Conservation (phyloP, 2,329 filamentous ascomycete genomes). For the Graphiopsis chlorocephala region DNA sequence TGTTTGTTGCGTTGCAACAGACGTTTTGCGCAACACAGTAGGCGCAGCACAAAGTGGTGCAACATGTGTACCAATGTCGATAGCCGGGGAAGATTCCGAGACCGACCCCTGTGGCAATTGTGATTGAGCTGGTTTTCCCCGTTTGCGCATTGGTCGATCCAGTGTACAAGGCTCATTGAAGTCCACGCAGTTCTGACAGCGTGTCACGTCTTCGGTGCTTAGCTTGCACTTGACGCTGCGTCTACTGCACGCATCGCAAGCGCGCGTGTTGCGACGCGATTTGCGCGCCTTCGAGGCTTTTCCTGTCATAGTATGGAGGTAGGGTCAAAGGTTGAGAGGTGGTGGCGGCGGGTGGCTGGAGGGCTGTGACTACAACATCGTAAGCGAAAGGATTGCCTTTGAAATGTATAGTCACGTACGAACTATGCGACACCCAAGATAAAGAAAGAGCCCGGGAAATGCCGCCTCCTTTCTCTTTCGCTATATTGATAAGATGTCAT, state of each 20-base stretch:
- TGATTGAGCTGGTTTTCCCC: slow-evolving; percentile 28
- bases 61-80: neutral
- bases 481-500: too few relatives aligned
- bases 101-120: neutral
- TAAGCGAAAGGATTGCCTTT: neutral
- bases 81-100: neutral
- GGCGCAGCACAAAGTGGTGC: neutral
- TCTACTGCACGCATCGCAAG: slow-evolving; percentile 47
- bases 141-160: slow-evolving; percentile 32
- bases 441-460: too few relatives aligned
- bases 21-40: neutral
- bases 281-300: slow-evolving; percentile 14
- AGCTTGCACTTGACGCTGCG: slow-evolving; percentile 35
- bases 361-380: neutral
- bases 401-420: too few relatives aligned
- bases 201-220: slow-evolving; percentile 26
- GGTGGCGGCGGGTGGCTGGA: neutral
- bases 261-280: slow-evolving; percentile 21
- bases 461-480: too few relatives aligned
- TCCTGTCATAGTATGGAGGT: neutral
- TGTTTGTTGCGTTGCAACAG: neutral
- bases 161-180: slow-evolving; percentile 47
- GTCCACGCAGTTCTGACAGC: slow-evolving; percentile 46
- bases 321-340: neutral
- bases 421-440: neutral